A percentile compares a stretch with the other conserved stretches of the same genome.
These are phyloP conservation scores for Saccharum officinarum DNA, from an alignment of 176 grass and related monocot genomes.

Conservation along the genomic window DNA sequence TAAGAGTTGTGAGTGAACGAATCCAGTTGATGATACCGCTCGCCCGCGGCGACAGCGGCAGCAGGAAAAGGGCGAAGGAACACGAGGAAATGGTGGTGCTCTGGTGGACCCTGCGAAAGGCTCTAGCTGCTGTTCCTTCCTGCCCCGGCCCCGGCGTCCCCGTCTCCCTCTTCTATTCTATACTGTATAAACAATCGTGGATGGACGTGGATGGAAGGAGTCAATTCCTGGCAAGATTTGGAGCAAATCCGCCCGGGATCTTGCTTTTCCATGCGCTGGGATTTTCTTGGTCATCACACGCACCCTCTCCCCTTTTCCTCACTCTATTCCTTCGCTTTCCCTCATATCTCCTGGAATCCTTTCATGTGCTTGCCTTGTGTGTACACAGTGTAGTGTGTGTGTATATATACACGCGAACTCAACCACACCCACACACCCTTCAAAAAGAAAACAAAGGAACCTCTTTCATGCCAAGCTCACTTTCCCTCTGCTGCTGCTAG, in stretches of 20 bases:
- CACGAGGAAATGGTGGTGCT: conserved; percentile 43
- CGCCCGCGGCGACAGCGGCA: background rate
- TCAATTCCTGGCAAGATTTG: conserved; percentile 79
- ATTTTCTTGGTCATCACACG: conserved; percentile 55
- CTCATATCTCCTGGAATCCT: conserved; percentile 50
- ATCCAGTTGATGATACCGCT: background rate
- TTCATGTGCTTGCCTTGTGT: conserved; percentile 27
- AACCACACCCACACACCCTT: conserved; percentile 32
- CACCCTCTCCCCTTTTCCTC: background rate
- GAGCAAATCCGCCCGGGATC: conserved; percentile 68
- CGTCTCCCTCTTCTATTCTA: background rate
- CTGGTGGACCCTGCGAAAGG: background rate
- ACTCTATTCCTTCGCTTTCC: conserved; percentile 19
- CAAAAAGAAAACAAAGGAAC: conserved; percentile 18
- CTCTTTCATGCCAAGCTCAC: background rate
- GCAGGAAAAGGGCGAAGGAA: conserved; percentile 3
- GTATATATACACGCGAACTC: conserved; percentile 20
- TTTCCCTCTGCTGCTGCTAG: background rate
- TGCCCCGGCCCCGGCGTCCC: background rate
- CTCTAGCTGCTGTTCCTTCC: background rate
- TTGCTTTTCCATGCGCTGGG: conserved; percentile 56
- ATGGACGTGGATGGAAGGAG: background rate
- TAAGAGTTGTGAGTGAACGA: background rate
- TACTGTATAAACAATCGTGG: background rate
- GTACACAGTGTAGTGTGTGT: background rate